Base-by-base conservation (phyloP, 495 filamentous ascomycete species). In the Neurospora tetrasperma region DNA sequence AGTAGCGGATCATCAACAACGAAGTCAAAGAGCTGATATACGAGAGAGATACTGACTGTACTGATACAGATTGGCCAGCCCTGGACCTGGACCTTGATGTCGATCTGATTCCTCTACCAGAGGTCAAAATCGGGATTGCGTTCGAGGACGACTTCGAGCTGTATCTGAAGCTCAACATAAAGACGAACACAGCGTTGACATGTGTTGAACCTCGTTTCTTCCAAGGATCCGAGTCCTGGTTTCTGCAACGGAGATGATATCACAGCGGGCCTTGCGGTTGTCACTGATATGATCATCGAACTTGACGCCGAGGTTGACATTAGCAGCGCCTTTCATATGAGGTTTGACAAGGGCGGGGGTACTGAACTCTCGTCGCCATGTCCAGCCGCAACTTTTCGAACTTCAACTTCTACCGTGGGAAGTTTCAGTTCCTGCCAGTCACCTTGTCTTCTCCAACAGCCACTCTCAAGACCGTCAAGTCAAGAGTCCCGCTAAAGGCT, bases 251-350 rank as follows among this genome's bases (percentile, higher is more conserved):
- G 77, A 43, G 76, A 80, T 31, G 81, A 84, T 11, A 69, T 84
- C 20, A 75, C 77, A 12, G 71, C 84, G 1, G 87, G 86, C 0
- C 78, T 84, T 12, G 73, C 85, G 38, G 82, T 86, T 69, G 75
- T 80, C 23, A 74, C 87, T 20, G 85, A 87, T 73, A 73, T 88
- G 66, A 84, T 88, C 41, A 75, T 88, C 12, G 82, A 79, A 59
- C 84, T 80, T 7, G 76, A 85, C 10, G 77, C 80, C 2, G 79
- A 84, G 69, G 80, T 88, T 44, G 82, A 86, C 71, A 85, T 89
- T 48, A 82, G 82, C 71, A 84, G 79, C 70, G 87, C 86, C 1
- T 82, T 89, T 48, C 86, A 88, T 71, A 80, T 88, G 71, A 82
- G 83, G 74, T 77, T 88, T 4, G 83, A 88, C 14, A 83, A 86